These are phyloP conservation scores for Phoma sp. DNA, from an alignment of 2,329 filamentous ascomycete species.

Conservation along the genomic window DNA sequence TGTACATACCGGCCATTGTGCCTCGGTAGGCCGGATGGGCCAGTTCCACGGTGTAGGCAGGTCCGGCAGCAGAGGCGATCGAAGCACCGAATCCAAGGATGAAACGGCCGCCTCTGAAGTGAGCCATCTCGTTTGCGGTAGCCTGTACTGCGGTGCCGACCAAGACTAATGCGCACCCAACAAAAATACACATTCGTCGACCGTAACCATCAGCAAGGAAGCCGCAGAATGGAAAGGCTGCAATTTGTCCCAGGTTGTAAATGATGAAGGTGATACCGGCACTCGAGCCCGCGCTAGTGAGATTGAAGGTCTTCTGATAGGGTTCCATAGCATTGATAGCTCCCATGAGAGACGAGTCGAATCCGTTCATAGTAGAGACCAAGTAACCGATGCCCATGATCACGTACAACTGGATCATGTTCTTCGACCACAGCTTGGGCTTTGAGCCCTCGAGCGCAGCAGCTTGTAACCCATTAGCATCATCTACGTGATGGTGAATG, in stretches of 20 bases:
- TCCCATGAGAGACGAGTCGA: slow-evolving; percentile 50
- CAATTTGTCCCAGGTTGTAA: slow-evolving; percentile 59
- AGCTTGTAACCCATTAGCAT: slow-evolving; percentile 24
- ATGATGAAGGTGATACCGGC: slow-evolving; percentile 56
- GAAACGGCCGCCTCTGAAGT: slow-evolving; percentile 59
- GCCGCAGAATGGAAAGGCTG: slow-evolving; percentile 55
- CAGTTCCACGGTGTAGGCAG: slow-evolving; percentile 65
- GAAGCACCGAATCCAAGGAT: slow-evolving; percentile 57
- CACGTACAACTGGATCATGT: slow-evolving; percentile 41
- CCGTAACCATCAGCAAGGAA: slow-evolving; percentile 53
- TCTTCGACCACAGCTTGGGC: slow-evolving; percentile 36
- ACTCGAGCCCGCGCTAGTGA: slow-evolving; percentile 56
- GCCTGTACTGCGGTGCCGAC: slow-evolving; percentile 60
- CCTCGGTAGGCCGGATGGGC: slow-evolving; percentile 67
- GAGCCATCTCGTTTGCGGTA: slow-evolving; percentile 53
- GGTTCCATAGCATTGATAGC: slow-evolving; percentile 60
- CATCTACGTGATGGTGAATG: not conserved
- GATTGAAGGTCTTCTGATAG: slow-evolving; percentile 58
- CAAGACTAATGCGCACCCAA: slow-evolving; percentile 60
- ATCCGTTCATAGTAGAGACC: slow-evolving; percentile 44
- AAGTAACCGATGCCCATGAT: slow-evolving; percentile 46
- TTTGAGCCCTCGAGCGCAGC: slow-evolving; percentile 43
- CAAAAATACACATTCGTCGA: slow-evolving; percentile 62
- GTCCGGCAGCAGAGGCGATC: slow-evolving; percentile 62
- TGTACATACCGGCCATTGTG: slow-evolving; percentile 64